These are phyloP conservation scores for Geranium rotundifolium DNA, from an alignment of 345 rosid genomes.

Conservation along the genomic window DNA sequence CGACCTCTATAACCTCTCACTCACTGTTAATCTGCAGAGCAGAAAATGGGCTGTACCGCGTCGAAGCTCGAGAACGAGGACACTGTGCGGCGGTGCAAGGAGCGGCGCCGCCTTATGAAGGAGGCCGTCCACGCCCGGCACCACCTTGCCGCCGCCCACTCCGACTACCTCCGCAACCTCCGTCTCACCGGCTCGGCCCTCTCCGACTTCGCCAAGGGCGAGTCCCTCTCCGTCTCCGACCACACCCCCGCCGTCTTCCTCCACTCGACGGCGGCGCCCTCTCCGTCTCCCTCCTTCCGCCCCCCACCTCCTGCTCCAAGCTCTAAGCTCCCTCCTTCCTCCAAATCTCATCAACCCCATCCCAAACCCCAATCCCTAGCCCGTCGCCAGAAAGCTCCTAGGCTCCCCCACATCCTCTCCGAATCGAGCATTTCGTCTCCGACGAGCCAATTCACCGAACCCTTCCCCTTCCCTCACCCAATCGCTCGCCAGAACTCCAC, in stretches of 20 bases:
- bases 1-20: too few relatives aligned
- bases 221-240: slow-evolving; percentile 64
- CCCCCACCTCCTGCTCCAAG: slow-evolving; percentile 30
- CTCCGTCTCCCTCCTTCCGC: slow-evolving; percentile 32
- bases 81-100: slow-evolving; percentile 82
- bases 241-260: slow-evolving; percentile 79
- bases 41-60: slow-evolving; percentile 73
- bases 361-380: slow-evolving; percentile 15
- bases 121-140: slow-evolving; percentile 82
- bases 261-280: slow-evolving; percentile 35
- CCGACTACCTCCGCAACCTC: slow-evolving; percentile 85
- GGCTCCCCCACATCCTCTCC: slow-evolving; percentile 81
- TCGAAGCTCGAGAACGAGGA: slow-evolving; percentile 95
- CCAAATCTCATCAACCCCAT: slow-evolving; percentile 31
- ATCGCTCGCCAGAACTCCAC: slow-evolving; percentile 60
- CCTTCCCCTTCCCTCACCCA: slow-evolving; percentile 43
- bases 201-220: slow-evolving; percentile 65
- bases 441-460: slow-evolving; percentile 30
- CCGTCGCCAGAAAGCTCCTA: slow-evolving; percentile 29
- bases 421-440: slow-evolving; percentile 82
- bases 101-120: slow-evolving; percentile 89
- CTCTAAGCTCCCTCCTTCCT: slow-evolving; percentile 37
- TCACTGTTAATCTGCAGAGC: background rate
- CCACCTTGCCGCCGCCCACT: slow-evolving; percentile 80
- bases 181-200: slow-evolving; percentile 86